Base-by-base conservation (phyloP, 192 early-diverging fungal genomes). In the Kappamyces sp. region DNA sequence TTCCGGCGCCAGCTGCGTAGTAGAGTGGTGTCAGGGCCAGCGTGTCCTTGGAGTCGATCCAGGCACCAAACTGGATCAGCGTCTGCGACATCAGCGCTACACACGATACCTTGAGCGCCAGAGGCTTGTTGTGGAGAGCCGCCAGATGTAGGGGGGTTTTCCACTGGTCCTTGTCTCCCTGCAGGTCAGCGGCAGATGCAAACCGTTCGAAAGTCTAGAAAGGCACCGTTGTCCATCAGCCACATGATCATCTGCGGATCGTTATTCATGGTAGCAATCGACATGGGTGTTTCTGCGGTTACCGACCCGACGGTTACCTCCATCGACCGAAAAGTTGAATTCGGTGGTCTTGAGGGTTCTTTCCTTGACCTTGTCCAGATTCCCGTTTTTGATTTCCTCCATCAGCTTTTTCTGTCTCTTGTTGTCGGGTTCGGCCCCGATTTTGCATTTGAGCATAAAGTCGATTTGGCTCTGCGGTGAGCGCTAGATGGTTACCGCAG, bases 381-480 rank as follows among this genome's bases (percentile, higher is more conserved):
- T 61, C 2, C 75, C 73, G 48, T 78, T 81, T 58, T 58, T 44
- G 47, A 76, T 47, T 37, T 77, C 79, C 44, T 81, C 79, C 34
- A 72, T 9, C 36, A 81, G 72, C 48, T 63, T 70, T 42, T 78
- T 81, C 63, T 81, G 79, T 49, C 75, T 78, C 57, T 78, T 81
- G 36, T 65, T 67, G 64, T 55, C 34, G 10, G 58, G 31, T 5
- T 60, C 66, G 38, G 61, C 48, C 6, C 53, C 48, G 31, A 72
- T 43, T 4, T 51, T 50, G 23, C 60, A 52, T 51, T 75, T 75
- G 9, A 72, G 67, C 15, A 75, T 50, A 62, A 80, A 80, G 35
- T 80, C 78, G 8, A 80, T 44, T 46, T 75, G 61, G 8, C 43
- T 55, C 77, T 51, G 49, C n/a, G 36, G 35, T 35, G 57, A 68